Conservation (phyloP, 352 stramenopile species). For the Aphanomyces stellatus region DNA sequence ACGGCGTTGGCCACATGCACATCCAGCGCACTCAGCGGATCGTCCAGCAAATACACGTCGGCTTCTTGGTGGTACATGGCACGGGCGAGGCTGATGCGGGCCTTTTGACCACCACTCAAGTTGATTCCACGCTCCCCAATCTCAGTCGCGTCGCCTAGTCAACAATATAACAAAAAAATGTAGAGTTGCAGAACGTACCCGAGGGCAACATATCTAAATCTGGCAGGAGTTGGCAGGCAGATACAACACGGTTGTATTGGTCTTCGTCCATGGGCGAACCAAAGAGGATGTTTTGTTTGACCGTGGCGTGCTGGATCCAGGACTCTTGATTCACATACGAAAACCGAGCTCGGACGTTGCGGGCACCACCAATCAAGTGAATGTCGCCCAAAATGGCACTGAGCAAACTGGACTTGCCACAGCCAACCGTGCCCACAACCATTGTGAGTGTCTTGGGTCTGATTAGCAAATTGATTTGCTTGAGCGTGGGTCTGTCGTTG, state of each 20-base stretch:
- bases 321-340: conserved; percentile 90
- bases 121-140: conserved; percentile 49
- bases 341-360: conserved; percentile 64
- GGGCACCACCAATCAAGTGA: conserved; percentile 35
- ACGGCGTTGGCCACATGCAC: conserved; percentile 93
- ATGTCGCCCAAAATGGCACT: conserved; percentile 67
- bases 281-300: conserved; percentile 96
- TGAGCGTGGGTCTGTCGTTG: conserved; percentile 29
- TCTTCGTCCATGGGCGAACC: conserved; percentile 46
- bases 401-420: conserved; percentile 92
- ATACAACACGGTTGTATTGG: conserved; percentile 22
- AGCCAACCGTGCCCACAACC: conserved; percentile 89
- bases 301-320: conserved; percentile 94
- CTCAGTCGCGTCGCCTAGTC: conserved; percentile 60
- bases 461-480: conserved; percentile 52
- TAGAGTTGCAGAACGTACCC: too few relatives aligned
- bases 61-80: conserved; percentile 50
- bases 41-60: conserved; percentile 95
- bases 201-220: conserved; percentile 40
- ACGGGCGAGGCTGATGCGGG: conserved; percentile 27
- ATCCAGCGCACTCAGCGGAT: conserved; percentile 95
- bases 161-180: too few relatives aligned
- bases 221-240: conserved; percentile 23
- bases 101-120: conserved; percentile 33
- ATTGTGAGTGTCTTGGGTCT: conserved; percentile 75